Evolutionary conservation across 176 grass and related monocot species (phyloP).

Genomic region (Triticum timopheevii): DNA sequence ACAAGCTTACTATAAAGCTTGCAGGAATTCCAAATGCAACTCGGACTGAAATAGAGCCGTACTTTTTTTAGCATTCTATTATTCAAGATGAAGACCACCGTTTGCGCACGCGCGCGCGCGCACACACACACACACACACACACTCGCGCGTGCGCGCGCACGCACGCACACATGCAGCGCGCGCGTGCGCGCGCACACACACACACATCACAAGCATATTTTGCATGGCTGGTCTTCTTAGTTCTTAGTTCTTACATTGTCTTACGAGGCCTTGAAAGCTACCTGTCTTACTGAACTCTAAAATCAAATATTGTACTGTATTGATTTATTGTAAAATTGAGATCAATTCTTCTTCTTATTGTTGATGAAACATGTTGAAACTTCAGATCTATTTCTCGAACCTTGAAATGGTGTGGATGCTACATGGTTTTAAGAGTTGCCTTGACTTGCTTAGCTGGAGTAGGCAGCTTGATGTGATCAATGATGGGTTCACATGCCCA

Average conservation of each 20-base stretch:
- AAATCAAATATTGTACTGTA: constrained; percentile 45
- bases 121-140: too few species aligned
- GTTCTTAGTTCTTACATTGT: background rate
- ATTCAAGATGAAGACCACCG: background rate
- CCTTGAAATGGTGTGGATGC: background rate
- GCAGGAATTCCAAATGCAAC: background rate
- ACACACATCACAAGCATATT: constrained; percentile 12
- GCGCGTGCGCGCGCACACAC: too few species aligned
- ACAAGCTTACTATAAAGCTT: constrained; percentile 82
- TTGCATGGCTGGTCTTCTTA: background rate
- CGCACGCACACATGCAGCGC: background rate
- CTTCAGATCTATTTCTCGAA: background rate
- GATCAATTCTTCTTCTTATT: background rate
- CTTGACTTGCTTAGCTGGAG: constrained; percentile 16
- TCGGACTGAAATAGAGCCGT: too few species aligned
- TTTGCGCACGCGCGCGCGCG: background rate
- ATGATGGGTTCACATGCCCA: background rate
- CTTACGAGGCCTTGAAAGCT: constrained; percentile 31
- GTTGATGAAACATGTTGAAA: constrained; percentile 6
- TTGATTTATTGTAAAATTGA: constrained; percentile 29
- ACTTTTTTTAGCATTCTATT: constrained; percentile 39
- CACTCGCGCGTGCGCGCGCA: too few species aligned
- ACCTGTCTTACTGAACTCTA: constrained; percentile 17
- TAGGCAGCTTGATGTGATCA: constrained; percentile 11
- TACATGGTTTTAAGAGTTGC: background rate